Base-by-base conservation (phyloP, 2,329 filamentous ascomycete genomes). In the Cladosporium sp. region DNA sequence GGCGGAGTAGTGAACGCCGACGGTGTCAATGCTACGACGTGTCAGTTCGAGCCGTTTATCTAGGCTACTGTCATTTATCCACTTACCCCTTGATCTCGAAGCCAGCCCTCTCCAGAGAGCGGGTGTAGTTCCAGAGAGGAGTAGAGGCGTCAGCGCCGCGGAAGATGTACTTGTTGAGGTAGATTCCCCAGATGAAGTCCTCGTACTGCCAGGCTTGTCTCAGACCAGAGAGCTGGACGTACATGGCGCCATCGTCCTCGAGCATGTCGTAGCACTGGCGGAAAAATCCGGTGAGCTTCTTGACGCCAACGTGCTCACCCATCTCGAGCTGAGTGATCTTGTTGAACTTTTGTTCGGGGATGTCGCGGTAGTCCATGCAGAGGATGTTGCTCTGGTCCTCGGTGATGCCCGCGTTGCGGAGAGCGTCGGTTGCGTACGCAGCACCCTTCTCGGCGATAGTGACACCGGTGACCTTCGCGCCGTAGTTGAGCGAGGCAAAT, bases 271-370 rank as follows among this genome's bases (percentile, higher is more conserved):
- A 81, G 53, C 95, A 87, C 75, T 97, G 92, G 63, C 78, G 82
- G 64, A 91, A 76, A 78, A 98, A 97, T 58, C 75, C 74, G 54
- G 77, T 75, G 67, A 97, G 86, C 74, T 95, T 87, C 60, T 90
- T 87, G 56, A 97, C 87, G 75, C 93, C 93, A 63, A 97, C 93
- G 75, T 98, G 93, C 78, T 97, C 93, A 51, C 89, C 91, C 93
- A 97, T 97, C 74, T 98, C 93, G 52, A 97, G 83, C 72, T 89
- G 95, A 63, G 91, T 95, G 67, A 97, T 96, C 77, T 95, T 95
- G 74, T 95, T 83, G 78, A 92, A 97, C n/a, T 58, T 56, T 58
- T 85, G 86, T 63, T 86, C 74, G 16, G 88, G 85, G 60, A 93
- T 91, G 67, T 97, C 93, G 66, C 93, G 89, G 78, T 97, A 98